Evolutionary conservation across 805 yeast species (phyloP).

Genomic region (Suhomyces tanzawaensis): DNA sequence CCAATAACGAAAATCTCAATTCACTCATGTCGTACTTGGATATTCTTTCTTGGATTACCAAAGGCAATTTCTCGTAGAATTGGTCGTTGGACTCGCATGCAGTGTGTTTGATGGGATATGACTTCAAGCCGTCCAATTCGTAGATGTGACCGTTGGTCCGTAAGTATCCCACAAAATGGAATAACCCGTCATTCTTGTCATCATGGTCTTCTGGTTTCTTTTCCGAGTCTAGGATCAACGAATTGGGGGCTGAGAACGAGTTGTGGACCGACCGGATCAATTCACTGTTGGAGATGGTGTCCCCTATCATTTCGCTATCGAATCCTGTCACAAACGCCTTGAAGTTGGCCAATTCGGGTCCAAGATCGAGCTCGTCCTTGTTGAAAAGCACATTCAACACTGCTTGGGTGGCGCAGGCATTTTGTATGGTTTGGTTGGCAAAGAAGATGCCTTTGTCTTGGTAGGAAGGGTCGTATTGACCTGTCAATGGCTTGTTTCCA

Average conservation of each 20-base stretch:
- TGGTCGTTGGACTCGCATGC: conserved; percentile 40
- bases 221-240: conserved; percentile 48
- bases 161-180: conserved; percentile 60
- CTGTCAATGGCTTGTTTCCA: conserved; percentile 40
- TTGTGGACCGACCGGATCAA: conserved; percentile 56
- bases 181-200: conserved; percentile 50
- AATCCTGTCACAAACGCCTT: conserved; percentile 50
- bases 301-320: conserved; percentile 59
- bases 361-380: conserved; percentile 41
- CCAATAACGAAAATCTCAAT: conserved; percentile 55
- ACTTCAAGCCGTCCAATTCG: conserved; percentile 63
- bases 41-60: conserved; percentile 47
- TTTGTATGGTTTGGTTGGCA: conserved; percentile 61
- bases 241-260: conserved; percentile 60
- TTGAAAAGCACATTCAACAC: conserved; percentile 56
- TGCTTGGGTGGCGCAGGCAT: conserved; percentile 76
- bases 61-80: conserved; percentile 41
- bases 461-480: conserved; percentile 38
- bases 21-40: conserved; percentile 45
- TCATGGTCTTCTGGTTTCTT: conserved; percentile 18
- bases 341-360: conserved; percentile 47
- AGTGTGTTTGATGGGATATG: conserved; percentile 51
- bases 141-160: conserved; percentile 44
- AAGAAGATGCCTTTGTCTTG: conserved; percentile 46
- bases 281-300: conserved; percentile 58